These are phyloP conservation scores for Rhizopus delemar DNA, from an alignment of 371 early-diverging fungal genomes.

Conservation along the genomic window DNA sequence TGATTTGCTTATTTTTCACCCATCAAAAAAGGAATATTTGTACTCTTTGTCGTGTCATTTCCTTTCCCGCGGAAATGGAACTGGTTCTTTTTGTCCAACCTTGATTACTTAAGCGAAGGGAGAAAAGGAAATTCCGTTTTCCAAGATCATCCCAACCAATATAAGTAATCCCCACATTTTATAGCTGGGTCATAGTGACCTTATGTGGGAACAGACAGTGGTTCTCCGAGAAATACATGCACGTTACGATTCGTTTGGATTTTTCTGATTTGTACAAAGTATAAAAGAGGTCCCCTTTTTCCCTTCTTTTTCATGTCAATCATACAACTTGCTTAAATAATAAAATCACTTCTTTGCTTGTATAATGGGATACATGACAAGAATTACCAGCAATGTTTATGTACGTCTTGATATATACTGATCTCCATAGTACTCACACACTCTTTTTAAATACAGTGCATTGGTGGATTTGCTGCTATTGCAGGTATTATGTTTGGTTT, in stretches of 20 bases:
- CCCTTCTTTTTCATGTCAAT: neutral
- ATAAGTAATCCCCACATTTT: neutral
- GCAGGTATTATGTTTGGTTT: slow-evolving; percentile 66
- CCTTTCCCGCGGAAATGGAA: no score
- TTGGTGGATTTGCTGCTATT: slow-evolving; percentile 59
- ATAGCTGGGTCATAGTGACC: no score
- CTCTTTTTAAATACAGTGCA: slow-evolving; percentile 31
- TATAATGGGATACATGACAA: slow-evolving; percentile 14
- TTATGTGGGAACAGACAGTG: neutral
- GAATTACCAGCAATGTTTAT: slow-evolving; percentile 38
- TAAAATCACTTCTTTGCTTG: neutral
- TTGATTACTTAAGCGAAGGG: no score
- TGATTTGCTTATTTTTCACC: no score
- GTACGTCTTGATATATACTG: slow-evolving; percentile 14
- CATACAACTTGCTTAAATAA: neutral
- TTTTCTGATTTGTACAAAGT: neutral
- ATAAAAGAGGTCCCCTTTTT: neutral
- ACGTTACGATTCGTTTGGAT: neutral
- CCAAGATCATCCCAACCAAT: neutral
- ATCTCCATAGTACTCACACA: neutral
- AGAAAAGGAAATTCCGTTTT: neutral
- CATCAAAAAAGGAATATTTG: no score
- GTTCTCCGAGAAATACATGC: neutral
- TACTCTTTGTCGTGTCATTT: no score
- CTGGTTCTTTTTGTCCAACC: no score